phyloP scores from a whole-genome alignment of 495 filamentous ascomycete genomes.

The Penicillium paradoxum region DNA sequence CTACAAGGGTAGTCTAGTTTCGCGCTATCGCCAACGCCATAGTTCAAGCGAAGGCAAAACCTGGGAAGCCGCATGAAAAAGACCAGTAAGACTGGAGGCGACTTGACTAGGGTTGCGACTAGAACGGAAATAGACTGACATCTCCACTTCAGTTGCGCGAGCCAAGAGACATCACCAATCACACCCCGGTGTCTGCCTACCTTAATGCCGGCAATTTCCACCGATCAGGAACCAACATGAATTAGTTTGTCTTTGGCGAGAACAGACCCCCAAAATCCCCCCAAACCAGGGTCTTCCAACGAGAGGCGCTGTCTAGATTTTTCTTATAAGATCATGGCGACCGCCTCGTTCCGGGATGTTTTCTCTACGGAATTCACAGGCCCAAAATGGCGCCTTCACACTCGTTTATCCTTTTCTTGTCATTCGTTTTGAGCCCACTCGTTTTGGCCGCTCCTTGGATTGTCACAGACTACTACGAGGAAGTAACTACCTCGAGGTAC shows the following conservation, averaged over 20 bases:
- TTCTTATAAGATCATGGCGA: neutral
- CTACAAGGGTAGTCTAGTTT: neutral
- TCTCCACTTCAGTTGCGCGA: neutral
- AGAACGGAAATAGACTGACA: neutral
- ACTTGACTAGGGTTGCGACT: neutral
- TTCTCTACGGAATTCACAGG: neutral
- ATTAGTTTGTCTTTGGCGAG: neutral
- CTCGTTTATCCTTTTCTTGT: slow-evolving; percentile 18
- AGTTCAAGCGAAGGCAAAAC: too few species aligned
- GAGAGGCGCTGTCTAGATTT: neutral
- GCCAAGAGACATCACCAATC: slow-evolving; percentile 7
- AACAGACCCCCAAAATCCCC: slow-evolving; percentile 2
- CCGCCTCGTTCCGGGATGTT: neutral
- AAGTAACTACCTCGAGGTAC: slow-evolving; percentile 11
- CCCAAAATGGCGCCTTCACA: slow-evolving; percentile 19
- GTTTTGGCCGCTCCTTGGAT: slow-evolving; percentile 31
- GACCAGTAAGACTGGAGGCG: neutral
- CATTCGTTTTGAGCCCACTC: slow-evolving; percentile 21
- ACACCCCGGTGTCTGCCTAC: neutral
- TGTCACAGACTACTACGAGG: slow-evolving; percentile 26
- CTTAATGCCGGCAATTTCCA: slow-evolving; percentile 7
- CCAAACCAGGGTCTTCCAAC: neutral
- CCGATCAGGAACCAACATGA: neutral
- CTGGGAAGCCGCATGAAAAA: too few species aligned
- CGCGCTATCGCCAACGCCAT: neutral